phyloP scores from a whole-genome alignment of 2,329 filamentous ascomycete species.

The Penicillium olsonii region DNA sequence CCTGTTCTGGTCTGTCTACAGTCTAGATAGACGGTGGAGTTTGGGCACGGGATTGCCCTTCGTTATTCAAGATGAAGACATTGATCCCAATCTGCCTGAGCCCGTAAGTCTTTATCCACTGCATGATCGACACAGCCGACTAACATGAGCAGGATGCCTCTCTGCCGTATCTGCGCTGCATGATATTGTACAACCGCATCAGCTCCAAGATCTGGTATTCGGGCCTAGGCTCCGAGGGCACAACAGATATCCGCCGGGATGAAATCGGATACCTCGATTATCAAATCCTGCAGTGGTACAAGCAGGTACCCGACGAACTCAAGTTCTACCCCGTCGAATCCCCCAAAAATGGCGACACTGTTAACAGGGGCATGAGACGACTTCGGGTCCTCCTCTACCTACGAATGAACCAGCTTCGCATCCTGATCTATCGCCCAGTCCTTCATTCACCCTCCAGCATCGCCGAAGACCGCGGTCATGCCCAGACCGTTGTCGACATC shows the following conservation, averaged over 20 bases:
- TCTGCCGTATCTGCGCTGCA: slow-evolving; percentile 74
- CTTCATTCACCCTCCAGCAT: slow-evolving; percentile 84
- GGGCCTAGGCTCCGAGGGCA: slow-evolving; percentile 69
- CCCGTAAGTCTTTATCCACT: slow-evolving; percentile 60
- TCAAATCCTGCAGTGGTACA: slow-evolving; percentile 85
- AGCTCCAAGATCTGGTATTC: slow-evolving; percentile 85
- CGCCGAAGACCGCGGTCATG: slow-evolving; percentile 70
- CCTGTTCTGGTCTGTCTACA: slow-evolving; percentile 84
- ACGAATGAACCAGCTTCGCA: slow-evolving; percentile 85
- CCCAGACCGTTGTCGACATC: slow-evolving; percentile 67
- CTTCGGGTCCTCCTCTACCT: slow-evolving; percentile 83
- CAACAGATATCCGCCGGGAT: slow-evolving; percentile 66
- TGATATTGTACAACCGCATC: slow-evolving; percentile 82
- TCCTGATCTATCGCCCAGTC: slow-evolving; percentile 83
- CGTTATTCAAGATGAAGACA: slow-evolving; percentile 80
- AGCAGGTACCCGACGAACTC: slow-evolving; percentile 65
- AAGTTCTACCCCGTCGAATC: slow-evolving; percentile 62
- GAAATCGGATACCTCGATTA: slow-evolving; percentile 80
- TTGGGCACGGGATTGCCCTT: slow-evolving; percentile 88
- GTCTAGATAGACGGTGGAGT: slow-evolving; percentile 82
- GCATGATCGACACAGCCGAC: not conserved
- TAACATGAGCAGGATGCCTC: slow-evolving; percentile 38
- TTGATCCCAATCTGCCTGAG: slow-evolving; percentile 75
- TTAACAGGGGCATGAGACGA: slow-evolving; percentile 68
- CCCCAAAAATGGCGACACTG: slow-evolving; percentile 48